Evolutionary conservation across 1,284 basidiomycete species (phyloP), one percentile per base, ranked within the genome.

Genomic region (Irpex sp.): DNA sequence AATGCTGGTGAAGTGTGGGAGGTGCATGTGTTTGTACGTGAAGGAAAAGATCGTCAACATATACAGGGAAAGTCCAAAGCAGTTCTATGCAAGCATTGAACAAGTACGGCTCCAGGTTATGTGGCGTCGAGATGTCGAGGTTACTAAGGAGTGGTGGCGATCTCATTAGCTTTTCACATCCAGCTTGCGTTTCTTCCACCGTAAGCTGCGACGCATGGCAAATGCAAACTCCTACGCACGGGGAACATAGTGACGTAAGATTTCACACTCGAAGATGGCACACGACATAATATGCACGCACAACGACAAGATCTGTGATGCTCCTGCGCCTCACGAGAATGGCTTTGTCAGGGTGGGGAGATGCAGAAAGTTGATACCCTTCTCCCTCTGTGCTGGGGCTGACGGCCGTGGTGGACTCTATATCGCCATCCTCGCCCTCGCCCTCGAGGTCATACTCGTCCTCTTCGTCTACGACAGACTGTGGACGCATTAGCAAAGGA

Each of bases 171-270:
- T 11, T 11, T 51, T 51, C 15, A 19, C 1, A 26, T 19, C 19
- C 50, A 55, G 8, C 8, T 55, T 55, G 5, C 11, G 39, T 50
- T 50, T 47, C 33, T 15, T 59, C 31, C 19, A 58, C 8, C 43
- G 57, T n/a, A 59, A 21, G 46, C 58, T 59, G 43, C 58, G 58
- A 36, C 58, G 58, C 58, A 59, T 59, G 46, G 58, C 58, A 46
- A 59, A 59, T 4, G 58, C 58, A 15, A 59, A 17, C 11, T 39
- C 58, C 58, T 59, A 13, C 4, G 8, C 13, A 46, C 2, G 17
- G 31, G 31, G 6, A n/a, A 46, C 5, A 13, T 5, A 8, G 11
- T 55, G 26, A 55, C 53, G 53, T 55, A 55, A 55, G 26, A 19
- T 11, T 51, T 26, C 50, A 9, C 26, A 2, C 13, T 3, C 39